These are phyloP conservation scores for Oryza rufipogon DNA, from an alignment of 176 grass and related monocot species.

Conservation along the genomic window DNA sequence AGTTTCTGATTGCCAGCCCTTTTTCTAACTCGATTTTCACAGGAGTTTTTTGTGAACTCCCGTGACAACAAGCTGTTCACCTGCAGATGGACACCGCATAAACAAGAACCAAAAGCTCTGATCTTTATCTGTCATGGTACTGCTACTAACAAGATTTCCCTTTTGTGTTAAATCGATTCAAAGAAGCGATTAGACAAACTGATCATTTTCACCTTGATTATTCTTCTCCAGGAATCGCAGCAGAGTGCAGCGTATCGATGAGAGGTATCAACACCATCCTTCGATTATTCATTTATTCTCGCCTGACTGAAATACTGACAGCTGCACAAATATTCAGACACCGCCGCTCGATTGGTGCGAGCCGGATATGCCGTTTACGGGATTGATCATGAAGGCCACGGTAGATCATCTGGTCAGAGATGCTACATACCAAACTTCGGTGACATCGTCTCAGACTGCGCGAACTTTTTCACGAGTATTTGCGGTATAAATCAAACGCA, in stretches of 20 bases:
- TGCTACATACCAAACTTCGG: slow-evolving; percentile 59
- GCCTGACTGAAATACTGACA: not conserved
- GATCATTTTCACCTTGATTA: not conserved
- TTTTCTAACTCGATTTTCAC: not conserved
- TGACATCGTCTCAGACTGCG: slow-evolving; percentile 56
- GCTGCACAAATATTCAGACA: slow-evolving; percentile 38
- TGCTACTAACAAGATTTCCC: not conserved
- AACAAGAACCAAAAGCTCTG: slow-evolving; percentile 51
- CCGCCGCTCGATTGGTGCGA: slow-evolving; percentile 42
- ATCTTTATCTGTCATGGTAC: slow-evolving; percentile 54
- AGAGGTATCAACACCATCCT: slow-evolving; percentile 33
- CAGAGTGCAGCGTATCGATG: slow-evolving; percentile 78
- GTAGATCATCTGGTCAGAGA: slow-evolving; percentile 60
- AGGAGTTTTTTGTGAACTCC: slow-evolving; percentile 64
- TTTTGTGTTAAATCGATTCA: not conserved
- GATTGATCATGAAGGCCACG: slow-evolving; percentile 79
- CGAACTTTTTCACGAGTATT: slow-evolving; percentile 49
- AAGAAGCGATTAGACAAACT: not conserved
- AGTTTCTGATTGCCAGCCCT: not conserved
- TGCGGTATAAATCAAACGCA: slow-evolving; percentile 43
- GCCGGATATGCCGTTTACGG: slow-evolving; percentile 66
- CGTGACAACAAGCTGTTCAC: slow-evolving; percentile 57
- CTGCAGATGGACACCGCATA: slow-evolving; percentile 52
- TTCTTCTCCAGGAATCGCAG: slow-evolving; percentile 43
- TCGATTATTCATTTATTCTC: not conserved